Evolutionary conservation across 257 asterid genomes (phyloP), one percentile per base, ranked within the genome.

Genomic region (Gardenia jasminoides): DNA sequence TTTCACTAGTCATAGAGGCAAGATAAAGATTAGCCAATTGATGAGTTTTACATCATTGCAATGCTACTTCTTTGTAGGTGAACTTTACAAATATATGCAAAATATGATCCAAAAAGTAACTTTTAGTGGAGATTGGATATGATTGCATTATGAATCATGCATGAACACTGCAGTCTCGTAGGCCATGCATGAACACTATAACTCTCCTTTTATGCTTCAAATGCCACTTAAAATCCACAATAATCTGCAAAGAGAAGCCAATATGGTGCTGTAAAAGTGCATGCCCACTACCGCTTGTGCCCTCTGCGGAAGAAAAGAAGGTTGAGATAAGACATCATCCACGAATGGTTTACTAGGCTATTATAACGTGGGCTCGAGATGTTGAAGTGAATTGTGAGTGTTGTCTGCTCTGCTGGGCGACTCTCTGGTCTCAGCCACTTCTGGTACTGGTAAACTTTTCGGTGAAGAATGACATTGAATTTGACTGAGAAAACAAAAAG

Each of bases 291-390:
- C 6, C 64, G 15, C 26, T 7, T 39, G 26, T 58, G 22, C 26
- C 15, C 20, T 26, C 24, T 31, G 75, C 83, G 74, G 67, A 44
- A 4, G 79, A 74, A 80, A 80, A 74, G 79, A n/a, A 80, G 83
- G 19, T 33, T 19, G 20, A 56, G 81, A 78, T 13, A 33, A 78
- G 81, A 56, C 74, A 61, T 12, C 75, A 66, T 39, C 74, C 74
- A 64, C 59, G 61, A 73, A 52, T 67, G 67, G 43, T n/a, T 17
- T 74, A 13, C 22, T 16, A 44, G 19, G 58, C 56, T 13, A 12
- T 10, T 12, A 11, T 15, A 54, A 54, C 6, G 59, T 10, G 39
- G 39, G 3, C 39, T 36, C 39, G 39, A 36, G 39, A 36, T 36
- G 39, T 36, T 36, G 39, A 36, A 36, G 39, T 36, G 39, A 36